phyloP scores from a whole-genome alignment of 2,329 filamentous ascomycete species.

The Coleophoma crateriformis region DNA sequence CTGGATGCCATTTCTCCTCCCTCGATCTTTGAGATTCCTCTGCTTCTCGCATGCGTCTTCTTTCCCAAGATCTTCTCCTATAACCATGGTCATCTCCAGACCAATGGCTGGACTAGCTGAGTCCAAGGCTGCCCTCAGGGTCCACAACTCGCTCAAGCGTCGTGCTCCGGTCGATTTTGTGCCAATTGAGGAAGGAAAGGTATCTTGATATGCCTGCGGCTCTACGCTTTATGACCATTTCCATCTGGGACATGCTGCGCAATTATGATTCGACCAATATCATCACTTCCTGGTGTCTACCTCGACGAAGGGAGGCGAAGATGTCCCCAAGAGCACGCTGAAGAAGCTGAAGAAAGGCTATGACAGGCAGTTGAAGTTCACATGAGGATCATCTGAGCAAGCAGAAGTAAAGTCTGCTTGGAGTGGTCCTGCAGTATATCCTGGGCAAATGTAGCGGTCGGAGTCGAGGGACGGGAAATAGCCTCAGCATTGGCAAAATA shows the following conservation, averaged over 20 bases:
- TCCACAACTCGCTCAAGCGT: conserved; percentile 11
- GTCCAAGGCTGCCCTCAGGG: conserved; percentile 2
- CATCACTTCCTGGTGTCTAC: conserved; percentile 34
- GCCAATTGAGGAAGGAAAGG: conserved; percentile 11
- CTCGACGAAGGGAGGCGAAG: conserved; percentile 55
- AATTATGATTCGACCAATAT: conserved; percentile 69
- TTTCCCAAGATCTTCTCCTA: not conserved
- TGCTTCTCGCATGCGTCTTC: not conserved
- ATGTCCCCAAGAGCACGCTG: conserved; percentile 70
- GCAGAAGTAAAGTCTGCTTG: not conserved
- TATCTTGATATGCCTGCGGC: conserved; percentile 69
- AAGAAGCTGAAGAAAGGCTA: conserved; percentile 62
- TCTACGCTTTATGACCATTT: conserved; percentile 64
- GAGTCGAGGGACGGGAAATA: no score
- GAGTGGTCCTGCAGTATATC: no score
- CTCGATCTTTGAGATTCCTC: not conserved
- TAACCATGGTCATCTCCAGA: not conserved
- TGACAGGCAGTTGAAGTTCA: no score
- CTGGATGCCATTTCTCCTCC: not conserved
- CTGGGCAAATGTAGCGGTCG: no score
- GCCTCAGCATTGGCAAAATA: no score
- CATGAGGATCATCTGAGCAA: not conserved
- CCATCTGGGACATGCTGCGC: conserved; percentile 61
- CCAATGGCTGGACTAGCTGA: not conserved
- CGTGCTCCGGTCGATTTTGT: conserved; percentile 10